phyloP scores from a whole-genome alignment of 768 basidiomycete genomes.

The Mrakia frigida region DNA sequence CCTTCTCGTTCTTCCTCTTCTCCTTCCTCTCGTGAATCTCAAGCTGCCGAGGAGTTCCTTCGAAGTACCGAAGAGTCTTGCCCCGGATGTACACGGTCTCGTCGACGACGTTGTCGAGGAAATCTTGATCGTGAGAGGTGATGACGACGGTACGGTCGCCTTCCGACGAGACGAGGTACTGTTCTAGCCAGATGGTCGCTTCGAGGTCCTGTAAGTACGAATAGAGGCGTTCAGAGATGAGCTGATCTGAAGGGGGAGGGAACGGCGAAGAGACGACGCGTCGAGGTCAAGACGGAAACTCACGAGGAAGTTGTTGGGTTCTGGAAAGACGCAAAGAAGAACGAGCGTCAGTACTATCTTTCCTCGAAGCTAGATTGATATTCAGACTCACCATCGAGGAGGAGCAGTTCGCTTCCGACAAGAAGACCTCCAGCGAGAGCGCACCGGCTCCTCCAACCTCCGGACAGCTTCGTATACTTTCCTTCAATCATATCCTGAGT shows the following conservation, averaged over 20 bases:
- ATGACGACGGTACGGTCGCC: slow-evolving; percentile 54
- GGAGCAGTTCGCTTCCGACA: slow-evolving; percentile 55
- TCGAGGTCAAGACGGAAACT: background rate
- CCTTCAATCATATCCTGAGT: slow-evolving; percentile 43
- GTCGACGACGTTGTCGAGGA: slow-evolving; percentile 57
- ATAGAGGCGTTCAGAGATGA: too few species aligned
- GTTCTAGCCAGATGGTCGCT: slow-evolving; percentile 44
- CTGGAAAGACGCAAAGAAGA: background rate
- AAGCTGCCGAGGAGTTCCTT: slow-evolving; percentile 44
- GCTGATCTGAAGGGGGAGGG: background rate
- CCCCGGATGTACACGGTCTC: slow-evolving; percentile 60
- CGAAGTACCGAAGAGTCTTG: slow-evolving; percentile 53
- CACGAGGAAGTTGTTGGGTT: slow-evolving; percentile 30
- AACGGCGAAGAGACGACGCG: background rate
- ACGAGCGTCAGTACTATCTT: background rate
- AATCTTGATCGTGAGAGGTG: slow-evolving; percentile 62
- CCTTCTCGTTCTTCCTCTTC: slow-evolving; percentile 45
- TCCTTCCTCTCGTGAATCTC: slow-evolving; percentile 49
- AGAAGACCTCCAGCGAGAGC: slow-evolving; percentile 58
- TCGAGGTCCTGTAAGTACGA: slow-evolving; percentile 35
- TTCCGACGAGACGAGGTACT: slow-evolving; percentile 48
- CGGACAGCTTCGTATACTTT: slow-evolving; percentile 53
- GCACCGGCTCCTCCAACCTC: slow-evolving; percentile 62
- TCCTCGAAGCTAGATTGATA: too few species aligned
- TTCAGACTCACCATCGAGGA: slow-evolving; percentile 50